Conservation (phyloP, 495 filamentous ascomycete genomes). For the Neurospora tetraspora region DNA sequence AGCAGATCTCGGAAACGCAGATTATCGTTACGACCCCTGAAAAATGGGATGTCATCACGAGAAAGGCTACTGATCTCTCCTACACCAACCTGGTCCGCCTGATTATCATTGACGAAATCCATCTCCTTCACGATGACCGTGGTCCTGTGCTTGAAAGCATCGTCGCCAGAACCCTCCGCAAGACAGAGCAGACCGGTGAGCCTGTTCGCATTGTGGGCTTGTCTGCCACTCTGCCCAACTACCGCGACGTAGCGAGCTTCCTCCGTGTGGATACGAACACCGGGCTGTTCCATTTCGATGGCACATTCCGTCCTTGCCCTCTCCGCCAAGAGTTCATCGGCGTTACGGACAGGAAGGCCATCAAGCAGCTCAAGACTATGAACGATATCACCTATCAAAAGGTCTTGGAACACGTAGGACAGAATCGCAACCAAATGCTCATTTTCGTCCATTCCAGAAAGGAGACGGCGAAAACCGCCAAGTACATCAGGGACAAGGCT, state of each 20-base stretch:
- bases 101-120: slow-evolving; percentile 96
- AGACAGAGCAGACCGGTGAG: slow-evolving; percentile 86
- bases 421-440: slow-evolving; percentile 88
- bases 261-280: slow-evolving; percentile 79
- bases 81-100: slow-evolving; percentile 95
- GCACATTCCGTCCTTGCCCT: slow-evolving; percentile 85
- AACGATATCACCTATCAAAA: slow-evolving; percentile 98
- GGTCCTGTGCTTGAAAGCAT: slow-evolving; percentile 96
- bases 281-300: slow-evolving; percentile 93
- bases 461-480: slow-evolving; percentile 94
- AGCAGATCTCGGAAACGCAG: slow-evolving; percentile 95
- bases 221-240: slow-evolving; percentile 93
- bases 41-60: slow-evolving; percentile 98
- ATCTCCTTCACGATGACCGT: slow-evolving; percentile 94
- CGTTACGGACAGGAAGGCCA: slow-evolving; percentile 94
- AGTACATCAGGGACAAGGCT: slow-evolving; percentile 92
- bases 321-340: slow-evolving; percentile 96
- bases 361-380: slow-evolving; percentile 99
- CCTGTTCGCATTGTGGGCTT: slow-evolving; percentile 84
- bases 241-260: slow-evolving; percentile 92
- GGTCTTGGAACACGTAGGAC: slow-evolving; percentile 90
- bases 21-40: slow-evolving; percentile 98
- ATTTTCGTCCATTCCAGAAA: slow-evolving; percentile 98
- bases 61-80: slow-evolving; percentile 92
- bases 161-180: slow-evolving; percentile 85